These are phyloP conservation scores for Parascedosporium putredinis DNA, from an alignment of 2,329 filamentous ascomycete species.

Conservation along the genomic window DNA sequence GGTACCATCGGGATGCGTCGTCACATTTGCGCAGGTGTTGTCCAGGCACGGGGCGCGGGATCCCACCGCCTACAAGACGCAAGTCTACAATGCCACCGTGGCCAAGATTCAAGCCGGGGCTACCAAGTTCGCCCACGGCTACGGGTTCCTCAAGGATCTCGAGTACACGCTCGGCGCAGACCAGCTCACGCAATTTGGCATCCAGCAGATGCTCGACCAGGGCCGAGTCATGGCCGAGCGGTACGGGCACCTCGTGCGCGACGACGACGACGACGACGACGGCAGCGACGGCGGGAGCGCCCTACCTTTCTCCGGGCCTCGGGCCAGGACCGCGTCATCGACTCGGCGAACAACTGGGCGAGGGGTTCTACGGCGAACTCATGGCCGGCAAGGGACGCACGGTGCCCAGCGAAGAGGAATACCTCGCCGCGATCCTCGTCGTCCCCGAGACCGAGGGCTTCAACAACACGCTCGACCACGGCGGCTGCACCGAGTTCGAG, in stretches of 20 bases:
- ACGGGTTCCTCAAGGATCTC: constrained; percentile 62
- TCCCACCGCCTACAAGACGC: constrained; percentile 60
- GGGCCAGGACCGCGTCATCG: constrained; percentile 59
- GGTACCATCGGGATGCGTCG: constrained; percentile 55
- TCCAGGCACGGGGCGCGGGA: constrained; percentile 79
- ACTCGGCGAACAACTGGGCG: constrained; percentile 66
- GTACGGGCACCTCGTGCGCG: constrained; percentile 43
- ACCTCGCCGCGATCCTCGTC: constrained; percentile 48
- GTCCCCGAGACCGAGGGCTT: constrained; percentile 55
- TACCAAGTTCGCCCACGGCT: constrained; percentile 49
- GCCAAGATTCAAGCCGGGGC: constrained; percentile 49
- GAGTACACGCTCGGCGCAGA: constrained; percentile 61
- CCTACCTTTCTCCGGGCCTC: constrained; percentile 62
- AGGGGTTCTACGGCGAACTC: constrained; percentile 54
- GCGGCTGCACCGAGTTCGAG: constrained; percentile 62
- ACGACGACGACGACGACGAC: background rate
- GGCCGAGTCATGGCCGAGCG: constrained; percentile 66
- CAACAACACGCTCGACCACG: constrained; percentile 78
- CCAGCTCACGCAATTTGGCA: constrained; percentile 56
- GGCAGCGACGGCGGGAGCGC: too few species aligned
- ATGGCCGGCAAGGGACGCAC: constrained; percentile 23
- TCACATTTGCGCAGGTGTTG: constrained; percentile 73
- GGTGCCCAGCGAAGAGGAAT: constrained; percentile 23
- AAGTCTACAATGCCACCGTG: constrained; percentile 53
- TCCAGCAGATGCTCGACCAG: constrained; percentile 61